Percentiles rank a stretch among this genome's conserved stretches.
Evolutionary conservation across 2,329 filamentous ascomycete species (phyloP).

Genomic region (Didymella pomorum): DNA sequence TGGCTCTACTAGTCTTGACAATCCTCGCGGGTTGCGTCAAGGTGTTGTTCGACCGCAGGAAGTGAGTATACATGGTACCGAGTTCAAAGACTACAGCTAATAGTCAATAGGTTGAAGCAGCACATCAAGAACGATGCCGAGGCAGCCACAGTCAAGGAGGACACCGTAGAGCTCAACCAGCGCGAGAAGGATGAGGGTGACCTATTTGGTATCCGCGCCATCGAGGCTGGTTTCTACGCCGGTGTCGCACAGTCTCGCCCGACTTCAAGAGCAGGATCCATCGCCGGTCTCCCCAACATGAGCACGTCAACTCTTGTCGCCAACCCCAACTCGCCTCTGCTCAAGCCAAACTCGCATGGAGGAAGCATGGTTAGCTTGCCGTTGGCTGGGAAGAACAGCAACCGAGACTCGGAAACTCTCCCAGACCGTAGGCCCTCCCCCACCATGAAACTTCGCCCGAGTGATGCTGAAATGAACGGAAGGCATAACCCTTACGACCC

Average conservation of each 20-base stretch:
- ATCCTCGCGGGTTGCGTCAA: constrained; percentile 47
- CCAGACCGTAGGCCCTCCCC: constrained; percentile 33
- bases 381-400: constrained; percentile 30
- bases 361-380: constrained; percentile 48
- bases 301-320: constrained; percentile 48
- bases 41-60: constrained; percentile 46
- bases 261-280: constrained; percentile 47
- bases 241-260: constrained; percentile 52
- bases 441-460: constrained; percentile 43
- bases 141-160: constrained; percentile 42
- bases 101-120: constrained; percentile 40
- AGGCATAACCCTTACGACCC: constrained; percentile 44
- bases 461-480: constrained; percentile 49
- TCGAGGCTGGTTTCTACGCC: constrained; percentile 53
- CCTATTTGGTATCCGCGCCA: constrained; percentile 52
- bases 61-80: constrained; percentile 29
- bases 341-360: constrained; percentile 41
- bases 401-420: constrained; percentile 32
- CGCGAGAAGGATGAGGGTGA: constrained; percentile 52
- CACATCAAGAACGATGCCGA: constrained; percentile 34
- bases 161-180: constrained; percentile 47
- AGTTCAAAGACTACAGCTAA: constrained; percentile 18
- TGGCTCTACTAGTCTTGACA: constrained; percentile 40
- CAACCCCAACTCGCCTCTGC: constrained; percentile 42
- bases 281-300: constrained; percentile 38